These are phyloP conservation scores for Suillus cothurnatus DNA, from an alignment of 768 basidiomycete species.

Conservation along the genomic window DNA sequence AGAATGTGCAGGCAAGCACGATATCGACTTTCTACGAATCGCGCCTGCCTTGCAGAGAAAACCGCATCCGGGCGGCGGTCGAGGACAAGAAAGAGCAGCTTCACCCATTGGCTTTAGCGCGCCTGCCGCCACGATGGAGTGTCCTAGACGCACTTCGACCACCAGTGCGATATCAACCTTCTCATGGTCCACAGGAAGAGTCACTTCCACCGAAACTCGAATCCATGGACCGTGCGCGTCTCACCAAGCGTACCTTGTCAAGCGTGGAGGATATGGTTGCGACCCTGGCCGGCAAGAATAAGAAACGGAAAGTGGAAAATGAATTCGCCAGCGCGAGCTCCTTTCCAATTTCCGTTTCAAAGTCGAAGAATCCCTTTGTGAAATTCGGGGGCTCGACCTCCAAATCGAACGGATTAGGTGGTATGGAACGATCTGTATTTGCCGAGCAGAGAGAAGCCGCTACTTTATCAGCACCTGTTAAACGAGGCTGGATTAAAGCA, in stretches of 20 bases:
- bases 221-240: slow-evolving; percentile 26
- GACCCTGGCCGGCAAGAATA: slow-evolving; percentile 18
- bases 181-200: not conserved
- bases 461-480: not conserved
- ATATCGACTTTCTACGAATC: not conserved
- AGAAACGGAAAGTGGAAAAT: slow-evolving; percentile 24
- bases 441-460: slow-evolving; percentile 7
- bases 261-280: slow-evolving; percentile 21
- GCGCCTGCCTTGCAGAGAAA: not conserved
- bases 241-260: slow-evolving; percentile 27
- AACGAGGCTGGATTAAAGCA: not conserved
- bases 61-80: not conserved
- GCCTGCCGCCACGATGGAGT: slow-evolving; percentile 31
- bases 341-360: not conserved
- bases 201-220: slow-evolving; percentile 3
- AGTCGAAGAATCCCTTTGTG: slow-evolving; percentile 26
- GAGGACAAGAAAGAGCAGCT: slow-evolving; percentile 5
- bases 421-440: slow-evolving; percentile 18
- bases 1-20: not conserved
- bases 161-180: not conserved
- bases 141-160: slow-evolving; percentile 3
- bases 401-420: not conserved
- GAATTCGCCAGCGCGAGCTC: slow-evolving; percentile 20
- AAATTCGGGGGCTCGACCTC: not conserved
- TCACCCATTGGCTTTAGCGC: slow-evolving; percentile 30